A percentile compares a stretch with the other conserved stretches of the same genome.
phyloP scores from a whole-genome alignment of 768 basidiomycete genomes.

The Amanita fuliginea region DNA sequence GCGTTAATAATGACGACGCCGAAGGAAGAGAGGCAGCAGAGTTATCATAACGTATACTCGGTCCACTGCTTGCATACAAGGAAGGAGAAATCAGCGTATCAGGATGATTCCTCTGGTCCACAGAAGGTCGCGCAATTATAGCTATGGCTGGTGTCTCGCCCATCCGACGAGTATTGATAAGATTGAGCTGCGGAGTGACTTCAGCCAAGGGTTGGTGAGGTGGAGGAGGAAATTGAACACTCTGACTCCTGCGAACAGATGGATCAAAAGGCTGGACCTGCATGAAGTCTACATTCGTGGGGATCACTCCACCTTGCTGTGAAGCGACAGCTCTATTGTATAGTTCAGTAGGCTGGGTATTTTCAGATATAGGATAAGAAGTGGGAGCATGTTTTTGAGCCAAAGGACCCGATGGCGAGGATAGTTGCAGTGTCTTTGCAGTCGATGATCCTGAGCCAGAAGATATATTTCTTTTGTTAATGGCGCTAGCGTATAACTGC shows the following conservation, averaged over 20 bases:
- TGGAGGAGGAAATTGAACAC: constrained; percentile 6
- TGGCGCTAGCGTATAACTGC: constrained; percentile 31
- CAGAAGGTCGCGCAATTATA: constrained; percentile 2
- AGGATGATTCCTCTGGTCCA: neutral
- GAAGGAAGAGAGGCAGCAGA: constrained; percentile 8
- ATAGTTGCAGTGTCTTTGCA: neutral
- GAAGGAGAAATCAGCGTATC: constrained; percentile 9
- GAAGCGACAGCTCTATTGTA: neutral
- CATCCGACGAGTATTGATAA: constrained; percentile 1
- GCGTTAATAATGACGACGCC: constrained; percentile 9
- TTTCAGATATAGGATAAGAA: neutral
- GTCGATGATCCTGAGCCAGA: neutral
- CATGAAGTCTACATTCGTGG: neutral
- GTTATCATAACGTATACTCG: constrained; percentile 4
- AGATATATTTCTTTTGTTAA: constrained; percentile 10
- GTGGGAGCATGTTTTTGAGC: neutral
- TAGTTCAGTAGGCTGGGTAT: neutral
- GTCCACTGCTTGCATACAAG: constrained; percentile 3
- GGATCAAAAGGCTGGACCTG: neutral
- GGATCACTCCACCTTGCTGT: neutral
- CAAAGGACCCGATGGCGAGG: neutral
- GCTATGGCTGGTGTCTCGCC: constrained; percentile 2
- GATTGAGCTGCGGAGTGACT: constrained; percentile 5
- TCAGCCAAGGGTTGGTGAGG: constrained; percentile 6
- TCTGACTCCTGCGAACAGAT: constrained; percentile 9